These are phyloP conservation scores for Cyclotella baltica DNA, from an alignment of 108 stramenopile genomes.

Conservation along the genomic window DNA sequence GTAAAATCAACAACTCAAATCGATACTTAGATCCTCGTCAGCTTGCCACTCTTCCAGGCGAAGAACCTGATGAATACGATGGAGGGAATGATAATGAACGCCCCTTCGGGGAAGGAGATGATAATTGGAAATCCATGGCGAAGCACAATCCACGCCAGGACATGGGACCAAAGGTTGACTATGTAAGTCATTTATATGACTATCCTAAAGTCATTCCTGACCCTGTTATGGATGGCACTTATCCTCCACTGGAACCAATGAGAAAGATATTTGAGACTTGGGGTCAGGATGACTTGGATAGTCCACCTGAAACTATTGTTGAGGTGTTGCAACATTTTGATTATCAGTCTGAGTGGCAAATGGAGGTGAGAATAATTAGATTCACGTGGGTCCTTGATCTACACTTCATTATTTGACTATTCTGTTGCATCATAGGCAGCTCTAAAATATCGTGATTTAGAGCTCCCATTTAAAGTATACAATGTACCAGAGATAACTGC, in stretches of 20 bases:
- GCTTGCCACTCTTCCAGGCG: conserved; percentile 41
- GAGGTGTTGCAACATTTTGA: conserved; percentile 85
- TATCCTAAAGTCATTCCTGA: conserved; percentile 65
- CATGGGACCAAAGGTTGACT: conserved; percentile 68
- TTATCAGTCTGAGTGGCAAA: conserved; percentile 61
- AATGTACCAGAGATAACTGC: conserved; percentile 79
- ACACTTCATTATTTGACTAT: background rate
- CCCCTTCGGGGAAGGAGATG: conserved; percentile 40
- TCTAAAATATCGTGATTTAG: conserved; percentile 67
- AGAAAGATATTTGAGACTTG: conserved; percentile 67
- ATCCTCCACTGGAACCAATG: conserved; percentile 70
- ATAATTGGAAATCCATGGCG: conserved; percentile 28
- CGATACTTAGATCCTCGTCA: conserved; percentile 55
- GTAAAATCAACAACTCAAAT: conserved; percentile 12
- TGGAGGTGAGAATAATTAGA: conserved; percentile 36
- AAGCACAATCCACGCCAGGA: conserved; percentile 12
- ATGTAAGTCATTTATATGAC: conserved; percentile 65
- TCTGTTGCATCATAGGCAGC: conserved; percentile 45
- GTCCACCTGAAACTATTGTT: conserved; percentile 55
- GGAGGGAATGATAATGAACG: conserved; percentile 11
- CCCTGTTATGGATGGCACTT: conserved; percentile 62
- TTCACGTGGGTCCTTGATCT: background rate
- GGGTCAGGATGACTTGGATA: conserved; percentile 84
- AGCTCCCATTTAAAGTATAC: conserved; percentile 86
- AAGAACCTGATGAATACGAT: conserved; percentile 32